Percentiles rank a stretch among this genome's conserved stretches.
These are phyloP conservation scores for Pseudopithomyces chartarum DNA, from an alignment of 2,329 filamentous ascomycete species.

Conservation along the genomic window DNA sequence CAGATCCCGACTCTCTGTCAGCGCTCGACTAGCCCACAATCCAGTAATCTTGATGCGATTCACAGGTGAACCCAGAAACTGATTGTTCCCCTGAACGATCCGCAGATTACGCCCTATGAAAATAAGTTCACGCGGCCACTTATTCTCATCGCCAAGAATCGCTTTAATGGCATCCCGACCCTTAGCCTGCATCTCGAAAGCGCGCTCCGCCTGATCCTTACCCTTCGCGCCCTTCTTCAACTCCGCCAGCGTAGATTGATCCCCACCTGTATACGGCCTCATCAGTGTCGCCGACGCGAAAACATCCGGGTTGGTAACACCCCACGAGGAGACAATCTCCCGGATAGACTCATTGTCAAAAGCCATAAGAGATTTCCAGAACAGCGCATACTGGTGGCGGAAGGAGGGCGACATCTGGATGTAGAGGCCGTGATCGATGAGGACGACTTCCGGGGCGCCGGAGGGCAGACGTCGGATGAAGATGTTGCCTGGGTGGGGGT, in stretches of 20 bases:
- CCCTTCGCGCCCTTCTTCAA: slow-evolving; percentile 60
- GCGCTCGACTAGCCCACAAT: slow-evolving; percentile 80
- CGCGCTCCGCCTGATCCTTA: slow-evolving; percentile 60
- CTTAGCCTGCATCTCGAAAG: slow-evolving; percentile 81
- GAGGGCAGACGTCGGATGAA: slow-evolving; percentile 85
- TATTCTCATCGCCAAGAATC: slow-evolving; percentile 81
- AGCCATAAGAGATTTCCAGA: slow-evolving; percentile 93
- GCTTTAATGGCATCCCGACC: slow-evolving; percentile 75
- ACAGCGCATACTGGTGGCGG: slow-evolving; percentile 80
- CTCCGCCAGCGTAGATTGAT: slow-evolving; percentile 66
- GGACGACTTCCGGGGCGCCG: slow-evolving; percentile 85
- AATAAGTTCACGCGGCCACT: slow-evolving; percentile 88
- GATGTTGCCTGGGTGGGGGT: slow-evolving; percentile 96
- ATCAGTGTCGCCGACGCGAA: slow-evolving; percentile 91
- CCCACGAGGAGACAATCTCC: slow-evolving; percentile 78
- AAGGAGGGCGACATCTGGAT: slow-evolving; percentile 86
- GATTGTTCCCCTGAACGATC: slow-evolving; percentile 92
- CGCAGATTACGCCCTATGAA: slow-evolving; percentile 92
- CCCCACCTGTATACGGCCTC: slow-evolving; percentile 87
- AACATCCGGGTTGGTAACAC: slow-evolving; percentile 84
- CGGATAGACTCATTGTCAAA: slow-evolving; percentile 85
- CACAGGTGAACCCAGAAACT: slow-evolving; percentile 85
- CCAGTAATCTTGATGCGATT: slow-evolving; percentile 94
- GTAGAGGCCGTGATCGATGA: slow-evolving; percentile 97
- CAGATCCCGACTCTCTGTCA: slow-evolving; percentile 75